Conservation (phyloP, 108 stramenopile species). For the Skeletonema potamos region DNA sequence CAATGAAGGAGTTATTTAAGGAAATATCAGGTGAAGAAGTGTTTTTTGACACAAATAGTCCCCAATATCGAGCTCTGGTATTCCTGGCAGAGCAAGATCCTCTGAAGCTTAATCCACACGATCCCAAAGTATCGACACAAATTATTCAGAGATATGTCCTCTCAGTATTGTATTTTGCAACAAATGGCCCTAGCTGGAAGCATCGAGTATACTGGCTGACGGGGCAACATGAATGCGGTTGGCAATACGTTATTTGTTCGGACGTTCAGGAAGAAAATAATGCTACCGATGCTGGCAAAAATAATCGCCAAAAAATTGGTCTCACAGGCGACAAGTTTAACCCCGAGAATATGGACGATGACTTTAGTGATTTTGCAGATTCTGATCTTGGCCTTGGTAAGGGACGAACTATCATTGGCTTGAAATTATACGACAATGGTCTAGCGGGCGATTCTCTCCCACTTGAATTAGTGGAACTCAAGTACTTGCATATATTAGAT, state of each 20-base stretch:
- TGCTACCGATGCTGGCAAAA: not conserved
- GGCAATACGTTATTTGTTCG: slow-evolving; percentile 59
- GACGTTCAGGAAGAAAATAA: slow-evolving; percentile 9
- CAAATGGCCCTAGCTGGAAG: slow-evolving; percentile 43
- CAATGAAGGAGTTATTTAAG: slow-evolving; percentile 4
- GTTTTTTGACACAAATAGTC: slow-evolving; percentile 17
- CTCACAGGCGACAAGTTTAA: not conserved
- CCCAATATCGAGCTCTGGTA: slow-evolving; percentile 28
- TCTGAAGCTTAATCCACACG: slow-evolving; percentile 14
- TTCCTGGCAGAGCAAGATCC: slow-evolving; percentile 27
- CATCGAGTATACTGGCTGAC: slow-evolving; percentile 57
- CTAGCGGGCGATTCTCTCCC: slow-evolving; percentile 8
- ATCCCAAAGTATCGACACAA: slow-evolving; percentile 36
- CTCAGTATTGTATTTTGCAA: slow-evolving; percentile 57
- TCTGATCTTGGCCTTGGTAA: slow-evolving; percentile 9
- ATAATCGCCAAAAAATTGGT: not conserved
- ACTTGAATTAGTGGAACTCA: not conserved
- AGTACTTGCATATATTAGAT: slow-evolving; percentile 21
- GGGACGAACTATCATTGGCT: slow-evolving; percentile 13
- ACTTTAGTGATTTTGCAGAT: slow-evolving; percentile 12
- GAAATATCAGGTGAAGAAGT: not conserved
- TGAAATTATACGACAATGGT: slow-evolving; percentile 4
- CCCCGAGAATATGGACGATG: slow-evolving; percentile 1
- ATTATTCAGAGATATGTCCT: slow-evolving; percentile 56
- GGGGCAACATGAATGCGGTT: slow-evolving; percentile 59